Evolutionary conservation across 305 asterid genomes (phyloP), one percentile per base, ranked within the genome.

Genomic region (Rubia peregrina): DNA sequence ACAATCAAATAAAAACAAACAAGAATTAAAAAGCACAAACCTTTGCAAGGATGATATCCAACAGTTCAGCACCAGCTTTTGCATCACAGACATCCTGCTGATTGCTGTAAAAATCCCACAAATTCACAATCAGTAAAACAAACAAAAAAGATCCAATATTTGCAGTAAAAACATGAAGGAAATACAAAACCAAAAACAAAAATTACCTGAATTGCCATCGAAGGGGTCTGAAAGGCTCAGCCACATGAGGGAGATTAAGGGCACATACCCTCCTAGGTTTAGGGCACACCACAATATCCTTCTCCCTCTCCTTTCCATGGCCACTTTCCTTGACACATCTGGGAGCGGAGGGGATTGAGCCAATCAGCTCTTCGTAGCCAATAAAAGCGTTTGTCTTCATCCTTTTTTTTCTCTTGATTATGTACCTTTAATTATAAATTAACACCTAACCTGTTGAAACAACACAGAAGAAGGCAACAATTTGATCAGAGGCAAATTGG

Each of bases 41-140:
- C 96, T 94, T 91, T 13, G 97, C 74, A 21, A 89, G 91, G 70
- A 94, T 89, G 79, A 94, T 86, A 74, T 91, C 98, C 82, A 94
- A 78, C 19, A 94, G 81, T 36, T 94, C 99, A 79, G 87, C 85
- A 71, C 91, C 99, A 76, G 98, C 96, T 81, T 85, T 85, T 12
- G 91, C 86, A 70, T 94, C 98, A 80, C 78, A 82, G 26, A 79
- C 82, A 73, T 94, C 98, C 73, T 83, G 93, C 68, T 86, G 99
- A 73, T 91, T 85, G 83, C 98, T 94, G 88, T 2, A 19, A 33
- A 56, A 24, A 36, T 11, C 46, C 49, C 21, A 62, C 24, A 19
- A 48, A 10, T 33, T 7, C 6, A 59, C 9, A 46, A 59, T 61
- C 46, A 38, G 13, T n/a, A 71, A 38, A 1, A 7, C 12, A 17